These are phyloP conservation scores for Diospyros lotus DNA, from an alignment of 148 eudicot genomes.

Conservation along the genomic window DNA sequence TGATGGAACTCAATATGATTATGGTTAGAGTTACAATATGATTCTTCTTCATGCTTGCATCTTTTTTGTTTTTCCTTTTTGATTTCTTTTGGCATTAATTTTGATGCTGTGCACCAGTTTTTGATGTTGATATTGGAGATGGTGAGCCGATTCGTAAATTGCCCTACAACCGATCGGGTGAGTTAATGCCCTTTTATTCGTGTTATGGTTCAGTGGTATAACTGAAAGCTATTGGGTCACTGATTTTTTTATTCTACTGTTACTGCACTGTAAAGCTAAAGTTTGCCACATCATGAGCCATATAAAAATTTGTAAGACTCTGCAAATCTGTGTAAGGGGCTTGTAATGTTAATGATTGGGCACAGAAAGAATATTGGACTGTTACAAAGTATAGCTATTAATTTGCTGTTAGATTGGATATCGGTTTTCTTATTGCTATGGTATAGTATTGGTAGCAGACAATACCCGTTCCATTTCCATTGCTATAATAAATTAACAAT, in stretches of 20 bases:
- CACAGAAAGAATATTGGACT: no score
- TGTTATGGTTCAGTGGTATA: background rate
- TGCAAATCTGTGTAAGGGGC: no score
- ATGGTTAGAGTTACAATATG: conserved; percentile 44
- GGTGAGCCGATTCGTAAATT: conserved; percentile 89
- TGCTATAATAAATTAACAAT: no score
- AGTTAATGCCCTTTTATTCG: background rate
- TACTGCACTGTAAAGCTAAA: background rate
- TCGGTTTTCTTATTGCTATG: no score
- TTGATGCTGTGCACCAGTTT: conserved; percentile 38
- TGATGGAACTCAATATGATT: conserved; percentile 79
- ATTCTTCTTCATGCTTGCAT: background rate
- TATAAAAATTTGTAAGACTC: no score
- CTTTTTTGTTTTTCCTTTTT: background rate
- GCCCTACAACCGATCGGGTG: conserved; percentile 95
- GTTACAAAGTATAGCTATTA: no score
- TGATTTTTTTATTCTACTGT: background rate
- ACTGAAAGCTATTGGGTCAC: background rate
- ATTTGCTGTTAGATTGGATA: no score
- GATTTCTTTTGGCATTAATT: conserved; percentile 1
- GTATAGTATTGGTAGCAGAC: no score
- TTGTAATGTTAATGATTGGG: no score
- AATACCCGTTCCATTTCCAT: no score
- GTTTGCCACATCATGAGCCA: no score
- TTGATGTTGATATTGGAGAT: conserved; percentile 98